Conservation (phyloP, 1,139 yeast species). For the Citeromyces hawaiiensis region DNA sequence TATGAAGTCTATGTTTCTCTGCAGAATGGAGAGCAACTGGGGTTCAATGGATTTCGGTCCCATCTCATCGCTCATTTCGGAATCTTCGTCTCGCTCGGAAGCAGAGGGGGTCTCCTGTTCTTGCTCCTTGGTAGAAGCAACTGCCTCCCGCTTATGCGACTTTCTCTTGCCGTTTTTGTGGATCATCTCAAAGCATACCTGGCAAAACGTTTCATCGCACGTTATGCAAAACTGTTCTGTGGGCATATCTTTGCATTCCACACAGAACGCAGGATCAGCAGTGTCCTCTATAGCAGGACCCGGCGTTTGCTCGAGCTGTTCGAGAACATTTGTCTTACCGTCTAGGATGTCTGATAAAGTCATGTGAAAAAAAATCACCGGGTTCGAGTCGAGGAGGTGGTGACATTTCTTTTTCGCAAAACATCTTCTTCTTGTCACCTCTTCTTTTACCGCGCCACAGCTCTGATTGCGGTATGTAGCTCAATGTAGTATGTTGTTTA, state of each 20-base stretch:
- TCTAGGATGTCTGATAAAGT: constrained; percentile 3
- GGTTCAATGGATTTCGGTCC: constrained; percentile 2
- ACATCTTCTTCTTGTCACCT: too few relatives aligned
- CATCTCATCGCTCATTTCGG: constrained; percentile 2
- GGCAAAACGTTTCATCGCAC: constrained; percentile 54
- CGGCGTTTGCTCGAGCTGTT: constrained; percentile 7
- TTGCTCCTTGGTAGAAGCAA: constrained; percentile 5
- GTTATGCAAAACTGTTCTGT: constrained; percentile 39
- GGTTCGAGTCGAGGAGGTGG: neutral
- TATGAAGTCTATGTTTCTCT: constrained; percentile 35
- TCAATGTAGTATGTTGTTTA: too few relatives aligned
- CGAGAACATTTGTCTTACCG: constrained; percentile 9
- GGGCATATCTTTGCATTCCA: constrained; percentile 63
- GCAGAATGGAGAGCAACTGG: constrained; percentile 20
- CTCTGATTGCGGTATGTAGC: too few relatives aligned
- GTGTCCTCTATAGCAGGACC: constrained; percentile 8
- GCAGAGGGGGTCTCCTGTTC: constrained; percentile 5
- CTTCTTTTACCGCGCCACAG: too few relatives aligned
- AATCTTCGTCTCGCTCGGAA: constrained; percentile 6
- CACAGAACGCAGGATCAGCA: constrained; percentile 28
- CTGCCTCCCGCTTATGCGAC: constrained; percentile 14
- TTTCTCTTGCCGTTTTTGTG: constrained; percentile 53
- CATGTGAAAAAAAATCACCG: neutral
- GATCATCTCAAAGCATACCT: constrained; percentile 49
- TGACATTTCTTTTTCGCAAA: too few relatives aligned